A percentile compares a stretch with the other conserved stretches of the same genome.
phyloP scores from a whole-genome alignment of 2,329 filamentous ascomycete genomes.

The Aspergillus proliferans region DNA sequence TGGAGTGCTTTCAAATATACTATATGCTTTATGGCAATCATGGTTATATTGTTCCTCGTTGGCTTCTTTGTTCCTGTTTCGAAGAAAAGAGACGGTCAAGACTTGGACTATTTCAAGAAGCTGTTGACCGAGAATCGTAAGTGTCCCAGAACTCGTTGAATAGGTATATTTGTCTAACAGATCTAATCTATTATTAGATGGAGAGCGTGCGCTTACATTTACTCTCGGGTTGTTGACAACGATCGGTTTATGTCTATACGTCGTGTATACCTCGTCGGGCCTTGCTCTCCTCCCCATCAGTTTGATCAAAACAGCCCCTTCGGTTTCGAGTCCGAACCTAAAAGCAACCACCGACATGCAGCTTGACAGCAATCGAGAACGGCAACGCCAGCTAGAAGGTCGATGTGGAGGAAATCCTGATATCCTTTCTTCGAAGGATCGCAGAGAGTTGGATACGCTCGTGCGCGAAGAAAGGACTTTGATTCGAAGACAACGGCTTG shows the following conservation, averaged over 20 bases:
- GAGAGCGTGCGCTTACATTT: constrained; percentile 88
- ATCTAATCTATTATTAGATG: constrained; percentile 46
- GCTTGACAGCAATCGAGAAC: constrained; percentile 80
- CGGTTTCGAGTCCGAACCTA: constrained; percentile 74
- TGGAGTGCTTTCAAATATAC: constrained; percentile 90
- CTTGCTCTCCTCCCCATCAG: constrained; percentile 83
- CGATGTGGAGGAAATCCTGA: constrained; percentile 70
- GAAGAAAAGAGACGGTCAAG: constrained; percentile 58
- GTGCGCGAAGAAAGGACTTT: constrained; percentile 87
- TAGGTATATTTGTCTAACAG: background rate
- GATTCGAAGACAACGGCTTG: constrained; percentile 79
- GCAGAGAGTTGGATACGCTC: constrained; percentile 79
- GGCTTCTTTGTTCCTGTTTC: constrained; percentile 90
- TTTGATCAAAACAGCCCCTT: constrained; percentile 85
- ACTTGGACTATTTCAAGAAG: constrained; percentile 87
- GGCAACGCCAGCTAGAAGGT: constrained; percentile 83
- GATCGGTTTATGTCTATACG: constrained; percentile 77
- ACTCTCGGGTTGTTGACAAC: constrained; percentile 81
- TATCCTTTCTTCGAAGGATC: constrained; percentile 75
- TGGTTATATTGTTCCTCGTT: constrained; percentile 74
- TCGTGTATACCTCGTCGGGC: constrained; percentile 81
- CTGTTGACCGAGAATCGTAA: constrained; percentile 73
- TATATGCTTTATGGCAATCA: constrained; percentile 68
- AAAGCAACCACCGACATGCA: constrained; percentile 71
- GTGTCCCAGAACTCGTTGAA: constrained; percentile 18